Conservation (phyloP, 495 filamentous ascomycete genomes). For the Aspergillus sclerotioniger region DNA sequence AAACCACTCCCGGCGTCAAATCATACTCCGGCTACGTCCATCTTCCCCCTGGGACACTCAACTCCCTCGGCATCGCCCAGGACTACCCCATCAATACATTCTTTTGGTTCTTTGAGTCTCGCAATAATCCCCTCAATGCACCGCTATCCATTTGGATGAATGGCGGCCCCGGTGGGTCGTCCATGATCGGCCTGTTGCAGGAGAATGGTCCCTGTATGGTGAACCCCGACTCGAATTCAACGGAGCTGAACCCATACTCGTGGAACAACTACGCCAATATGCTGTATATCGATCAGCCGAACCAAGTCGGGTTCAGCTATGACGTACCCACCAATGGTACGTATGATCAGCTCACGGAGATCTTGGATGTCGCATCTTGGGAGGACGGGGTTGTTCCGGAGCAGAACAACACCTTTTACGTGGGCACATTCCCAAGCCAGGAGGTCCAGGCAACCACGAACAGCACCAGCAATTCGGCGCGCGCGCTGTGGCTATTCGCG, state of each 20-base stretch:
- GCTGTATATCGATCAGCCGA: slow-evolving; percentile 65
- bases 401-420: slow-evolving; percentile 59
- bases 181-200: slow-evolving; percentile 61
- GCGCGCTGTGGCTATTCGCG: slow-evolving; percentile 57
- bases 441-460: slow-evolving; percentile 45
- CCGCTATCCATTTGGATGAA: slow-evolving; percentile 56
- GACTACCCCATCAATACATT: slow-evolving; percentile 71
- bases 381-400: slow-evolving; percentile 36
- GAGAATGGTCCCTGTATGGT: slow-evolving; percentile 64
- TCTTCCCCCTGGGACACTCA: slow-evolving; percentile 49
- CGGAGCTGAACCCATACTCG: slow-evolving; percentile 55
- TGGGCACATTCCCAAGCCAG: slow-evolving; percentile 59
- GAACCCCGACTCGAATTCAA: slow-evolving; percentile 48
- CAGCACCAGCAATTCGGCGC: slow-evolving; percentile 51
- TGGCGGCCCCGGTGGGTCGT: slow-evolving; percentile 55
- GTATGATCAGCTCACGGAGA: slow-evolving; percentile 14
- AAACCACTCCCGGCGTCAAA: slow-evolving; percentile 50
- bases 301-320: slow-evolving; percentile 62
- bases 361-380: slow-evolving; percentile 35
- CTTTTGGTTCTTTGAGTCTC: slow-evolving; percentile 73
- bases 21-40: slow-evolving; percentile 40
- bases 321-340: slow-evolving; percentile 42
- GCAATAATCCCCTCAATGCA: slow-evolving; percentile 35
- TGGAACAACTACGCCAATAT: slow-evolving; percentile 65
- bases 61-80: slow-evolving; percentile 45